Base-by-base conservation (phyloP, 2,329 filamentous ascomycete genomes). In the Fusarium veterinarium region DNA sequence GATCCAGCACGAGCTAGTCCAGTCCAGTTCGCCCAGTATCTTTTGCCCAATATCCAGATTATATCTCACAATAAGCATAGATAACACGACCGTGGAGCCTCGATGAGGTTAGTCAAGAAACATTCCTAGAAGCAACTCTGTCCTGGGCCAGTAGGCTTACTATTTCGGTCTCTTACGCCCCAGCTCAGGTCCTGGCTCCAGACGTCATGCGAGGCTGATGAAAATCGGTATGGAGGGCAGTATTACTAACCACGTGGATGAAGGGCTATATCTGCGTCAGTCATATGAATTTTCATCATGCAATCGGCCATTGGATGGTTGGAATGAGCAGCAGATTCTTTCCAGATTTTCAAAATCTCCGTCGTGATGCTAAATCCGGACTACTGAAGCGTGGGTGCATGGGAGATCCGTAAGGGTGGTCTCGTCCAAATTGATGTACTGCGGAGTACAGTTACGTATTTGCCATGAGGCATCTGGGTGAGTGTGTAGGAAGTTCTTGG, bases 251-350 rank as follows among this genome's bases (percentile, higher is more conserved):
- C 51, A 67, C 40, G 31, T 49, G 40, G 28, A 41, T 31, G 16
- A 52, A 25, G 33, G 28, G 25, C 40, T 42, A 51, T 44, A 28
- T 25, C 38, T 51, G 33, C 33, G 41, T 40, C 60, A 41, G 42
- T 58, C 42, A 56, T 67, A 46, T 59, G 31, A 28, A 28, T 49
- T 42, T 60, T 49, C 7, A 23, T 30, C 42, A 38, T 41, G 37
- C 38, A 41, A 37, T 48, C 28, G 37, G 16, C 40, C 30, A 60
- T 58, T 42, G 48, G 58, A 42, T 56, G 20, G 25, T n/a, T 30
- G 19, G n/a, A 61, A 37, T 23, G 46, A 58, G 61, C 59, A 74
- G 56, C 40, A 60, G 60, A 42, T 60, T 72, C 67, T 57, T 65
- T 72, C 67, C 42, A 57, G 67, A 61, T 31, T 51, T 49, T 20